A percentile compares a stretch with the other conserved stretches of the same genome.
Conservation (phyloP, 345 rosid genomes). For the Aurinia saxatilis region DNA sequence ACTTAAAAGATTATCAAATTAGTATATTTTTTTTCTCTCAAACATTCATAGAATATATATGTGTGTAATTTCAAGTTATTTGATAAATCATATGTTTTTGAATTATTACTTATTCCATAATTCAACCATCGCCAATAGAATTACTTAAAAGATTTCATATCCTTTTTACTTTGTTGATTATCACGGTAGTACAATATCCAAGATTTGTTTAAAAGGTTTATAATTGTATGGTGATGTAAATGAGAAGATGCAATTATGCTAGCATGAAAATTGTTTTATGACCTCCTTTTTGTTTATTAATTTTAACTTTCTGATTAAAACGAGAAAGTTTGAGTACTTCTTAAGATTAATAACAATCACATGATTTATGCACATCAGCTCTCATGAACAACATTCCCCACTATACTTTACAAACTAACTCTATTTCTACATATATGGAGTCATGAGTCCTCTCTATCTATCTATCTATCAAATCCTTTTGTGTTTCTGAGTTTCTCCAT, state of each 20-base stretch:
- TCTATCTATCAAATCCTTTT: not conserved
- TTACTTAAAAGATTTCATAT: too few species aligned
- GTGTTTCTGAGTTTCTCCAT: slow-evolving; percentile 10
- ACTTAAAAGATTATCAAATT: too few species aligned
- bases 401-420: slow-evolving; percentile 1
- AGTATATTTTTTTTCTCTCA: too few species aligned
- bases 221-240: not conserved
- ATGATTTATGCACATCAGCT: slow-evolving; percentile 20
- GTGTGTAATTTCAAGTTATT: too few species aligned
- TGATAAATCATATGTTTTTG: too few species aligned
- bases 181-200: too few species aligned
- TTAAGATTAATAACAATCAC: slow-evolving; percentile 8
- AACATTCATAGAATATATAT: too few species aligned
- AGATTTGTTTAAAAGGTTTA: not conserved
- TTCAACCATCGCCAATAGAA: too few species aligned
- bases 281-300: not conserved
- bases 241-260: slow-evolving; percentile 4
- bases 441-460: not conserved
- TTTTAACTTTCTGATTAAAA: not conserved
- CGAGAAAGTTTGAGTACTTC: slow-evolving; percentile 7
- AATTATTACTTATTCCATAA: too few species aligned
- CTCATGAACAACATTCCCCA: slow-evolving; percentile 25
- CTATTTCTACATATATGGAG: not conserved
- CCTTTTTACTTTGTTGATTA: too few species aligned
- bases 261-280: slow-evolving; percentile 3